These are phyloP conservation scores for Pseudocercospora ulei DNA, from an alignment of 2,329 filamentous ascomycete species.

Conservation along the genomic window DNA sequence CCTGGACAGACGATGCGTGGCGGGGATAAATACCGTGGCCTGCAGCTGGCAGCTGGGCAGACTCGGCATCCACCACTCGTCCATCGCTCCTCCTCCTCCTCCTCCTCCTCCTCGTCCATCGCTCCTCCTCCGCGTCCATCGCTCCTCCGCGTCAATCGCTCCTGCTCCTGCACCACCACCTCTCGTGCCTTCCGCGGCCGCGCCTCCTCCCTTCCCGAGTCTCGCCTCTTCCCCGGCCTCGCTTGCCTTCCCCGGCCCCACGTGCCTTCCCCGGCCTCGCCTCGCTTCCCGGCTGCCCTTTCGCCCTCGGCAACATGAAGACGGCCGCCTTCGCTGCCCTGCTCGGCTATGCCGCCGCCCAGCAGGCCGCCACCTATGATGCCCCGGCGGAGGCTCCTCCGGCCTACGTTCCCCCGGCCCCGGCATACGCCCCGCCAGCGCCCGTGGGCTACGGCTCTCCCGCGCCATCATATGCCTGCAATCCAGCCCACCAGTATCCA, in stretches of 20 bases:
- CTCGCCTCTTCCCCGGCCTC: conserved; percentile 3
- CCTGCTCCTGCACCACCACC: too few species aligned
- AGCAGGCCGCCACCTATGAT: conserved; percentile 5
- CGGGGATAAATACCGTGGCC: conserved; percentile 14
- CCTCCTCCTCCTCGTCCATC: too few species aligned
- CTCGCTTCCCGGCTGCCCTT: conserved; percentile 6
- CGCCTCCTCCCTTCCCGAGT: too few species aligned
- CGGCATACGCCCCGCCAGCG: conserved; percentile 9
- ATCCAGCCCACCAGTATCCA: conserved; percentile 16
- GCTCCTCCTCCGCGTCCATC: too few species aligned
- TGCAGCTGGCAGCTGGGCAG: conserved; percentile 3
- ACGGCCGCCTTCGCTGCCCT: conserved; percentile 13
- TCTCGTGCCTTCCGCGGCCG: too few species aligned
- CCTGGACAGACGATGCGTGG: background rate
- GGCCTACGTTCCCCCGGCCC: background rate
- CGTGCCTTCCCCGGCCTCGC: conserved; percentile 6
- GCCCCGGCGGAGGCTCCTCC: background rate
- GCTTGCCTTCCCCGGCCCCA: conserved; percentile 4
- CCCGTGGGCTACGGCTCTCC: conserved; percentile 1
- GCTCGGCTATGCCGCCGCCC: conserved; percentile 11
- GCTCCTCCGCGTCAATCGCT: too few species aligned
- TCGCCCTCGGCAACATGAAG: conserved; percentile 11
- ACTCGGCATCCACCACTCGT: conserved; percentile 8
- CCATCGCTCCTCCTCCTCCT: conserved; percentile 7
- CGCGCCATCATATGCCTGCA: background rate